Conservation (phyloP, 2,329 filamentous ascomycete species). For the Alternaria burnsii region DNA sequence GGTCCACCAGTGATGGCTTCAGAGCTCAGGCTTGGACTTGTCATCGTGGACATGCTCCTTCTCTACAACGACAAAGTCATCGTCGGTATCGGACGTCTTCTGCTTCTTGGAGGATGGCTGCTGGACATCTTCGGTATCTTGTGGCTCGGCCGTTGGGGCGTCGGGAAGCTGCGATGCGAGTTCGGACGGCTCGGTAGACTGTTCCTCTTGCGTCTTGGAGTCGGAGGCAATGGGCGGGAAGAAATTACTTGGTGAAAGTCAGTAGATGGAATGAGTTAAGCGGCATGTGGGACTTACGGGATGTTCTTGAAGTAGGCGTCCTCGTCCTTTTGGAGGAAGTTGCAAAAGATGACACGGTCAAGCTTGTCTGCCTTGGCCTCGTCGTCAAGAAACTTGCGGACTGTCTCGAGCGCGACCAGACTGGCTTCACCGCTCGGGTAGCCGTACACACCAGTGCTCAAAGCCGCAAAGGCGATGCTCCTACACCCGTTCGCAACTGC, state of each 20-base stretch:
- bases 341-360: constrained; percentile 83
- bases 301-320: constrained; percentile 73
- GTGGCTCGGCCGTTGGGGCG: constrained; percentile 58
- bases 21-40: constrained; percentile 24
- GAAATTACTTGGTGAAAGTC: constrained; percentile 36
- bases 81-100: constrained; percentile 49
- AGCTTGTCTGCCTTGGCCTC: constrained; percentile 60
- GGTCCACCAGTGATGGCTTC: neutral
- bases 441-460: constrained; percentile 91
- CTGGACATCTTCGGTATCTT: constrained; percentile 52
- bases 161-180: constrained; percentile 58
- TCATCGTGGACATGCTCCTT: constrained; percentile 36
- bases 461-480: constrained; percentile 80
- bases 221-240: constrained; percentile 44
- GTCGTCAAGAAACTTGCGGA: constrained; percentile 63
- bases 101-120: constrained; percentile 56
- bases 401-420: constrained; percentile 70
- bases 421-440: constrained; percentile 82
- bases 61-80: constrained; percentile 45
- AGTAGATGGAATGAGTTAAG: constrained; percentile 2
- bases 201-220: constrained; percentile 27
- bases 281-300: constrained; percentile 66
- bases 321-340: constrained; percentile 81
- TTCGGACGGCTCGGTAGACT: constrained; percentile 38
- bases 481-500: constrained; percentile 72